These are phyloP conservation scores for Phyllosticta citriasiana DNA, from an alignment of 2,329 filamentous ascomycete species.

Conservation along the genomic window DNA sequence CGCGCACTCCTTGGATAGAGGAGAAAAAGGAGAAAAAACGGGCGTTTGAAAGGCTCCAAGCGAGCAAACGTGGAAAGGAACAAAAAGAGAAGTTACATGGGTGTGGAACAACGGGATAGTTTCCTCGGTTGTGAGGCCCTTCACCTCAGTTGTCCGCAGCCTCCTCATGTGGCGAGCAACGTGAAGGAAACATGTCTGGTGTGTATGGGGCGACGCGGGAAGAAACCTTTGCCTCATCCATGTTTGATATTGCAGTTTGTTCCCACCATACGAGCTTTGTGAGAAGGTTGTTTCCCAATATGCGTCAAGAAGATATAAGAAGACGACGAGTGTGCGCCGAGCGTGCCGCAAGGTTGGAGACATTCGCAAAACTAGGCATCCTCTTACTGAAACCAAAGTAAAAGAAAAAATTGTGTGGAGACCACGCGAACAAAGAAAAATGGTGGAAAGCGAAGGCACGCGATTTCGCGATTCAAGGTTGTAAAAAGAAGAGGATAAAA, in stretches of 20 bases:
- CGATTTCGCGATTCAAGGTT: background rate
- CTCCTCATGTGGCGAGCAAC: too few relatives aligned
- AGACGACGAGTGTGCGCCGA: background rate
- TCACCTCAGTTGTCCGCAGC: too few relatives aligned
- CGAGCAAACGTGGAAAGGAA: too few relatives aligned
- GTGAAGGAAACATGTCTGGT: too few relatives aligned
- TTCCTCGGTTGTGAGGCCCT: too few relatives aligned
- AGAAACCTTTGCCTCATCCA: background rate
- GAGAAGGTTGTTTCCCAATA: background rate
- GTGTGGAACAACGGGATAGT: too few relatives aligned
- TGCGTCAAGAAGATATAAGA: slow-evolving; percentile 1
- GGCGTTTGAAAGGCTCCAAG: too few relatives aligned
- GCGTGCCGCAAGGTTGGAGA: background rate
- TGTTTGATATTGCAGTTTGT: background rate
- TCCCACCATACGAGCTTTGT: background rate
- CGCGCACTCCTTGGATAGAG: too few relatives aligned
- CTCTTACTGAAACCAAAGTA: background rate
- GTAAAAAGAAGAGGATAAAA: background rate
- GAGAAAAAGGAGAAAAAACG: too few relatives aligned
- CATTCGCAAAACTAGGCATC: background rate
- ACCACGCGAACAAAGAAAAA: background rate
- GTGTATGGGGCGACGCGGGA: background rate
- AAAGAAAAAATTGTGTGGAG: background rate
- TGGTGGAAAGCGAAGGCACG: background rate
- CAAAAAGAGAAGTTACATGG: too few relatives aligned